These are phyloP conservation scores for Lactarius hatsudake DNA, from an alignment of 768 basidiomycete species.

Conservation along the genomic window DNA sequence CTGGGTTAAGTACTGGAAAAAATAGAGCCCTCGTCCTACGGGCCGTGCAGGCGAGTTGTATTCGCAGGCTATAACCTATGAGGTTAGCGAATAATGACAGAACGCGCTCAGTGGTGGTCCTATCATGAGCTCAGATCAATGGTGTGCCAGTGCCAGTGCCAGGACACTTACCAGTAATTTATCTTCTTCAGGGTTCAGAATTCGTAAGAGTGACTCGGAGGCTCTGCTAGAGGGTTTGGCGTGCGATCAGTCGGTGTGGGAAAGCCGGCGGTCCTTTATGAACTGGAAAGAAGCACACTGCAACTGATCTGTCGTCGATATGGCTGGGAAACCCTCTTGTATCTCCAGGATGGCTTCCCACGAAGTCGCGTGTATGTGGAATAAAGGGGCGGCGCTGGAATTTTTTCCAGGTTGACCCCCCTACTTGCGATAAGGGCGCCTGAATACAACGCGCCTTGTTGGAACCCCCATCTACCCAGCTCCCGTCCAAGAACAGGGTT, in stretches of 20 bases:
- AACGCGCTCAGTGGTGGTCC: not conserved
- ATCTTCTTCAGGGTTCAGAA: not conserved
- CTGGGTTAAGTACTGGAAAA: not conserved
- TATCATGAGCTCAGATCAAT: not conserved
- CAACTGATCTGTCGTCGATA: not conserved
- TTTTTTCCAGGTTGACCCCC: no score
- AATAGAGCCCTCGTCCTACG: not conserved
- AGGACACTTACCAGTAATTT: not conserved
- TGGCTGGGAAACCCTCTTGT: not conserved
- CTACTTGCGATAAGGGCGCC: not conserved
- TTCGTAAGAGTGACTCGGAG: not conserved
- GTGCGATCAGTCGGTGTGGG: not conserved
- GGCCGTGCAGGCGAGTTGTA: not conserved
- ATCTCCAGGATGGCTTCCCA: not conserved
- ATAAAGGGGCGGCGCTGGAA: not conserved
- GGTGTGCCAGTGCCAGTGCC: not conserved
- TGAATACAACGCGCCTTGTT: not conserved
- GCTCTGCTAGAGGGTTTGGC: not conserved
- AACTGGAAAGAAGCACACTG: not conserved
- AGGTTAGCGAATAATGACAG: not conserved
- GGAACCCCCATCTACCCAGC: not conserved
- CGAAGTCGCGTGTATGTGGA: not conserved
- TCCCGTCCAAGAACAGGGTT: not conserved
- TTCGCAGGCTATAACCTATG: not conserved
- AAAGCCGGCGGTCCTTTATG: not conserved